Base-by-base conservation (phyloP, 108 stramenopile species). In the Cyclotella distinguenda region DNA sequence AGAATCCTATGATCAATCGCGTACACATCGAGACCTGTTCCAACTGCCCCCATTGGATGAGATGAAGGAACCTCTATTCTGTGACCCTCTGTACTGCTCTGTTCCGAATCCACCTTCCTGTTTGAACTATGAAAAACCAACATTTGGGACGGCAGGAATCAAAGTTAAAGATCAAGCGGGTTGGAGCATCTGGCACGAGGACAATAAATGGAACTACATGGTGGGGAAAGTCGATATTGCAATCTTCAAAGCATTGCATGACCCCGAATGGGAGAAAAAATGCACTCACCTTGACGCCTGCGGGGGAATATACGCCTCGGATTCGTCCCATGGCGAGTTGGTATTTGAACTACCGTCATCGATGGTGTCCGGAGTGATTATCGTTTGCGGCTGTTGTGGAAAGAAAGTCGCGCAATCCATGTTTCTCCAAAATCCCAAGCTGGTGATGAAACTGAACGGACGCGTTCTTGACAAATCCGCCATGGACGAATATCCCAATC, bases 61-160 rank as follows among this genome's bases (percentile, higher is more conserved):
- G 18, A 42, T 81, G 60, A 67, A 71, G 0, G 66, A 77, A 6
- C 76, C 77, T 2, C 39, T 56, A 9, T 69, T 60, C 27, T 81
- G 80, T 49, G 34, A 74, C 46, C 62, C 72, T 22, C 61, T 74
- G 11, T 72, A 64, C 59, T 81, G 80, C 45, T 68, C 58, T 2
- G 60, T 54, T 11, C 66, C 77, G 6, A 36, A 76, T 44, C 77
- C 80, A 44, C 73, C 80, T 34, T 73, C 66, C 0, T 81, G 80
- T 53, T 52, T 81, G 18, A 81, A 81, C 51, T 74, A 74, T 35
- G 80, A 81, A 61, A 60, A 60, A 16, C 80, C 80, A 11, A 78
- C 77, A 19, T 81, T 68, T 43, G 80, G 80, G 42, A 46, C 58
- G 45, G 45, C 77, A n/a, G 72, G 71, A 12, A 54, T 77, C 22